A percentile compares a stretch with the other conserved stretches of the same genome.
Conservation (phyloP, 441 rosid species). For the Gossypium aridum region DNA sequence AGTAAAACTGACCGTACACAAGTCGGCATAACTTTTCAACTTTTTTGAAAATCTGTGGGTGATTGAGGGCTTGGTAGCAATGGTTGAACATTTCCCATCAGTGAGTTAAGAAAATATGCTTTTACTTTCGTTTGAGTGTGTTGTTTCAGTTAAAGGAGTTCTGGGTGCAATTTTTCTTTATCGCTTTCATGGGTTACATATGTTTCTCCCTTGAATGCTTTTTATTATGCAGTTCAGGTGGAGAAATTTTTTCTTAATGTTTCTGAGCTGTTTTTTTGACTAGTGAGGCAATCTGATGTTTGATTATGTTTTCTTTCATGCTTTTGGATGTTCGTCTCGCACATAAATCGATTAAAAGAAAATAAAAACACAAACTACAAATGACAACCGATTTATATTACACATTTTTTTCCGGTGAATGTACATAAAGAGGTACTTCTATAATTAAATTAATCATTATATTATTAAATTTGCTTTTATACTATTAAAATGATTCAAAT, state of each 20-base stretch:
- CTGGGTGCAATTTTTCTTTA: constrained; percentile 13
- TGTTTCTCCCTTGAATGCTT: constrained; percentile 37
- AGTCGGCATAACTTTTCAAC: not conserved
- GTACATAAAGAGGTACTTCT: too few relatives aligned
- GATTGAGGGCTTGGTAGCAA: constrained; percentile 16
- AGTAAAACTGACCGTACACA: not conserved
- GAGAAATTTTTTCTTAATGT: constrained; percentile 19
- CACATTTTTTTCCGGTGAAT: too few relatives aligned
- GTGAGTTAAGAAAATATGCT: constrained; percentile 16
- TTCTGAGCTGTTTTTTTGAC: not conserved
- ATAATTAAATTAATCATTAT: too few relatives aligned
- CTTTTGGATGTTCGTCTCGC: not conserved
- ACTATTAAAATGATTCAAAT: too few relatives aligned
- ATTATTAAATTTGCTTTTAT: too few relatives aligned
- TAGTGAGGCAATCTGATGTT: not conserved
- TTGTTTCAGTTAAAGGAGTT: constrained; percentile 24
- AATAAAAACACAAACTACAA: too few relatives aligned
- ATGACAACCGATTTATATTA: too few relatives aligned
- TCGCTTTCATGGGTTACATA: constrained; percentile 14
- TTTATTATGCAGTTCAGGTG: constrained; percentile 44
- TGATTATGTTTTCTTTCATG: not conserved
- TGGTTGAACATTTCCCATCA: constrained; percentile 17
- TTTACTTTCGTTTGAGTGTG: constrained; percentile 34
- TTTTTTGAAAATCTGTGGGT: constrained; percentile 10
- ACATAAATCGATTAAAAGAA: not conserved